Percentiles rank a stretch among this genome's conserved stretches.
phyloP scores from a whole-genome alignment of 495 filamentous ascomycete species.

The Chaetomidium leptoderma region DNA sequence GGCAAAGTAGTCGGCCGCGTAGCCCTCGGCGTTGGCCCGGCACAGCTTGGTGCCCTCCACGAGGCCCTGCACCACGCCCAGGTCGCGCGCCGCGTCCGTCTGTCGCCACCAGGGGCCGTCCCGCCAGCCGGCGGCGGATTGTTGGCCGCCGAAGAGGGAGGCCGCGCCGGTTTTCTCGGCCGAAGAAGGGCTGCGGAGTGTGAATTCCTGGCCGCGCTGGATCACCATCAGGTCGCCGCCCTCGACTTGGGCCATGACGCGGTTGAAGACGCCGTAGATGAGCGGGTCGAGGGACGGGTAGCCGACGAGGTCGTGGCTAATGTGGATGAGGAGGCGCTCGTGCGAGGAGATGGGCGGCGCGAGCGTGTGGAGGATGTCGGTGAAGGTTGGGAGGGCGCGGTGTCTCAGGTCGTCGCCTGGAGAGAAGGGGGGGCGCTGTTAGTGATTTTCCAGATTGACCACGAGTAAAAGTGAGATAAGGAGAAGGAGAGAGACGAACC shows the following conservation, averaged over 20 bases:
- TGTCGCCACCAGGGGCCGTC: conserved; percentile 97
- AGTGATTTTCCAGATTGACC: conserved; percentile 25
- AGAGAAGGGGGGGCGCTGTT: conserved; percentile 9
- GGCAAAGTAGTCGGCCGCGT: conserved; percentile 76
- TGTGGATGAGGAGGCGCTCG: conserved; percentile 96
- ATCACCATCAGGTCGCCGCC: conserved; percentile 96
- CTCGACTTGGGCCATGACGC: conserved; percentile 98
- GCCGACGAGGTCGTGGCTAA: conserved; percentile 88
- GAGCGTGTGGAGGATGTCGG: conserved; percentile 86
- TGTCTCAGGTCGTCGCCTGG: conserved; percentile 84
- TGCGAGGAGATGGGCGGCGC: conserved; percentile 96
- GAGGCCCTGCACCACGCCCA: conserved; percentile 76
- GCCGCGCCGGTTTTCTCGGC: conserved; percentile 45
- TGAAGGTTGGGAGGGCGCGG: conserved; percentile 90
- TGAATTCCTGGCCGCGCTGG: conserved; percentile 83
- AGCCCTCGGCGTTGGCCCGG: conserved; percentile 80
- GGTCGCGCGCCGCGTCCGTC: conserved; percentile 60
- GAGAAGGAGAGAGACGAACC: conserved; percentile 47
- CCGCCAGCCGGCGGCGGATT: conserved; percentile 62
- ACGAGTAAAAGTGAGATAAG: too few species aligned
- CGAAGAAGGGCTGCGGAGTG: conserved; percentile 60
- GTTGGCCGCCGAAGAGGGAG: conserved; percentile 48
- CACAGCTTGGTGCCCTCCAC: conserved; percentile 86
- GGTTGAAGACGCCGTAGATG: conserved; percentile 87
- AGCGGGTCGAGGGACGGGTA: conserved; percentile 94